These are phyloP conservation scores for Lodderomyces metapsilosis DNA, from an alignment of 1,139 yeast genomes.

Conservation along the genomic window DNA sequence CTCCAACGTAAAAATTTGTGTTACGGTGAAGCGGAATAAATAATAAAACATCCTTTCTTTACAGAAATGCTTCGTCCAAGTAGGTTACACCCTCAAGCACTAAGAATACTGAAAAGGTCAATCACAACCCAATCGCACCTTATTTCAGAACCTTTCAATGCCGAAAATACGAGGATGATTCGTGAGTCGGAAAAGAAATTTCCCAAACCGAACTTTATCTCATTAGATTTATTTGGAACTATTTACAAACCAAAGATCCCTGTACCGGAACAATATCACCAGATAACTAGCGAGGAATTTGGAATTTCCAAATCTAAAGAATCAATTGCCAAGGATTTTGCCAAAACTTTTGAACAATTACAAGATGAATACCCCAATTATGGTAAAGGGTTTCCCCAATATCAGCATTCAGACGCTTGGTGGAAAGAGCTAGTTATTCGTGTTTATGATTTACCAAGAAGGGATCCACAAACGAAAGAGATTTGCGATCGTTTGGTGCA, in stretches of 20 bases:
- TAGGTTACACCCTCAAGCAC: not conserved
- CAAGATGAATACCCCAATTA: conserved; percentile 51
- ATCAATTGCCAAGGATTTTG: conserved; percentile 28
- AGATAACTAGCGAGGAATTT: conserved; percentile 40
- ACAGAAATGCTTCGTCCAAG: not conserved
- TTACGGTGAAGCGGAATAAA: not conserved
- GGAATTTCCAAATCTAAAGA: conserved; percentile 38
- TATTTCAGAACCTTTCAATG: conserved; percentile 29
- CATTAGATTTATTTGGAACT: conserved; percentile 70
- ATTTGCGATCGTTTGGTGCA: conserved; percentile 41
- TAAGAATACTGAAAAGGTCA: not conserved
- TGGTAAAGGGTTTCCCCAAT: conserved; percentile 42
- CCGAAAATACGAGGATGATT: conserved; percentile 24
- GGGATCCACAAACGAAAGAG: conserved; percentile 19
- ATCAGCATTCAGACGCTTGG: conserved; percentile 45
- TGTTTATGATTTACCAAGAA: conserved; percentile 33
- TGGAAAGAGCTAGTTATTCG: conserved; percentile 53
- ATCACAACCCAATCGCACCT: conserved; percentile 12
- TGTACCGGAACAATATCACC: conserved; percentile 51
- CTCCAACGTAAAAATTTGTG: not conserved
- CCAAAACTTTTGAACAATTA: conserved; percentile 26
- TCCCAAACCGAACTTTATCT: conserved; percentile 49
- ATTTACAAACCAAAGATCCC: conserved; percentile 57
- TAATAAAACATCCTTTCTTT: not conserved
- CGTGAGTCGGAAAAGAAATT: conserved; percentile 31